Conservation (phyloP, 2,329 filamentous ascomycete species). For the Verticillium tricorpus region DNA sequence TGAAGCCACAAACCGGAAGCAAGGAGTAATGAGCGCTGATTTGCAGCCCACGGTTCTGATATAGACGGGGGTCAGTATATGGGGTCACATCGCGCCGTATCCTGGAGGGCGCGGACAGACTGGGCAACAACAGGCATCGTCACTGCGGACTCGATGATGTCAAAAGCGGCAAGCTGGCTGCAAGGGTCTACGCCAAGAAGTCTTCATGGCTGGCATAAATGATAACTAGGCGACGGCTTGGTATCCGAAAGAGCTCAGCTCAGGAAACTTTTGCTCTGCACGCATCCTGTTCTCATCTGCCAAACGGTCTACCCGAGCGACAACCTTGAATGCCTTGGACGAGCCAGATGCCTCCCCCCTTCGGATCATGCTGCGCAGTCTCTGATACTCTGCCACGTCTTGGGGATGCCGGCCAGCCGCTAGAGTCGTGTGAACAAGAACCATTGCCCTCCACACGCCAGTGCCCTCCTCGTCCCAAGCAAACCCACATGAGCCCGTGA, state of each 20-base stretch:
- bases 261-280: too few relatives aligned
- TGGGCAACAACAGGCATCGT: not conserved
- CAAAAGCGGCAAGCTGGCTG: not conserved
- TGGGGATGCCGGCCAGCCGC: not conserved
- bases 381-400: not conserved
- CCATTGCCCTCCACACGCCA: not conserved
- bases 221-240: too few relatives aligned
- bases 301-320: too few relatives aligned
- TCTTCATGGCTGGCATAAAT: not conserved
- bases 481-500: not conserved
- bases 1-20: not conserved
- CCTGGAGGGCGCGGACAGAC: not conserved
- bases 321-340: too few relatives aligned
- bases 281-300: too few relatives aligned
- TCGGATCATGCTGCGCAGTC: too few relatives aligned
- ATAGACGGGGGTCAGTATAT: not conserved
- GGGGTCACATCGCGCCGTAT: not conserved
- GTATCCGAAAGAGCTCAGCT: too few relatives aligned
- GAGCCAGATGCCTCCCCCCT: too few relatives aligned
- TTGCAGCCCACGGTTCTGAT: not conserved
- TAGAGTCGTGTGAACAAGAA: not conserved
- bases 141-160: not conserved
- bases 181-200: not conserved
- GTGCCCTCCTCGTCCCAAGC: not conserved
- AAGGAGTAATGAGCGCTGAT: not conserved